These are phyloP conservation scores for Candida stauntonica DNA, from an alignment of 805 yeast species.

Conservation along the genomic window DNA sequence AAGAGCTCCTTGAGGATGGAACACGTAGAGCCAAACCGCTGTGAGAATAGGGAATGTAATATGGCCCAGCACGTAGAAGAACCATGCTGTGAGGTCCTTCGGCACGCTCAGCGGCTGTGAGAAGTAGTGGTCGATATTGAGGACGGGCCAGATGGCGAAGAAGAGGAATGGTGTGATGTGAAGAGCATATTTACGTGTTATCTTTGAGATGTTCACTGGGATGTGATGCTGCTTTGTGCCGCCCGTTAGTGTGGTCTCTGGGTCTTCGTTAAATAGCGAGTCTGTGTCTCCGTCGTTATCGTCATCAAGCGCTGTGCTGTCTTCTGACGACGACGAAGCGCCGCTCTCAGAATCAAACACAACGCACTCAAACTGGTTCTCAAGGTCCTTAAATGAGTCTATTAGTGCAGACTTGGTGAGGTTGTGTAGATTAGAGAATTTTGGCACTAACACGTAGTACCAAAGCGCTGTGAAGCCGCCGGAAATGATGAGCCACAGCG, in stretches of 20 bases:
- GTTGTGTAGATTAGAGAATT: slow-evolving; percentile 29
- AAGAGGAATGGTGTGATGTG: slow-evolving; percentile 33
- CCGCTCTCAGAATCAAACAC: background rate
- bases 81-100: slow-evolving; percentile 57
- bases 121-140: slow-evolving; percentile 43
- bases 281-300: slow-evolving; percentile 8
- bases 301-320: slow-evolving; percentile 1
- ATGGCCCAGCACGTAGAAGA: slow-evolving; percentile 58
- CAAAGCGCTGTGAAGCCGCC: slow-evolving; percentile 13
- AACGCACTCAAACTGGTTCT: slow-evolving; percentile 6
- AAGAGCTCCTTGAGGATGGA: slow-evolving; percentile 62
- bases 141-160: slow-evolving; percentile 41
- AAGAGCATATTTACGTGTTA: slow-evolving; percentile 14
- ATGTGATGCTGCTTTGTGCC: slow-evolving; percentile 1
- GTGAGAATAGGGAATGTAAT: slow-evolving; percentile 57
- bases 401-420: slow-evolving; percentile 19
- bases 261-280: slow-evolving; percentile 18
- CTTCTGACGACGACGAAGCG: slow-evolving; percentile 3
- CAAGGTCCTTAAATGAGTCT: slow-evolving; percentile 9
- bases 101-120: slow-evolving; percentile 38
- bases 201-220: slow-evolving; percentile 10
- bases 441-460: slow-evolving; percentile 22
- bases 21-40: slow-evolving; percentile 57
- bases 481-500: slow-evolving; percentile 18
- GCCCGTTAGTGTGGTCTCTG: background rate